Evolutionary conservation across 768 basidiomycete genomes (phyloP).

Genomic region (Paxillus ammoniavirescens): DNA sequence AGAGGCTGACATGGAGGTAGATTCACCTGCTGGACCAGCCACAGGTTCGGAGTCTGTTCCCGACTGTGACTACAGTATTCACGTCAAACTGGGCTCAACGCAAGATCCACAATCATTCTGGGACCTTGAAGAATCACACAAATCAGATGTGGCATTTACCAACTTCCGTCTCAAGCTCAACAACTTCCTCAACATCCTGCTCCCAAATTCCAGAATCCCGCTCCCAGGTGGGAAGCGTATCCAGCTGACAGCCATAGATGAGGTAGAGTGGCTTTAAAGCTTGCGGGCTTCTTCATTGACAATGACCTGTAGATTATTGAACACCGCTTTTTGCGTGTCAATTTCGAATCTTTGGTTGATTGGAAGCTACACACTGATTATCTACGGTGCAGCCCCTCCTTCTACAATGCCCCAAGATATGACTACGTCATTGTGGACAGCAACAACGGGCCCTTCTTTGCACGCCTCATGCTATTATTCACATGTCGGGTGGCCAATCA

Average conservation of each 20-base stretch:
- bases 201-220: neutral
- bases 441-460: slow-evolving; percentile 12
- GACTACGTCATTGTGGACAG: slow-evolving; percentile 28
- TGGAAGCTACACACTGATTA: slow-evolving; percentile 28
- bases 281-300: neutral
- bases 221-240: neutral
- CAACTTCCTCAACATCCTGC: neutral
- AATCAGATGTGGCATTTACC: neutral
- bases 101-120: neutral
- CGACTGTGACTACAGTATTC: neutral
- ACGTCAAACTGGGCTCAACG: neutral
- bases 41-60: no score
- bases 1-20: no score
- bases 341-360: slow-evolving; percentile 27
- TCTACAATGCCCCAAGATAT: slow-evolving; percentile 26
- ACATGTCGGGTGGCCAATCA: slow-evolving; percentile 8
- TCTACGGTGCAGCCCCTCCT: slow-evolving; percentile 29
- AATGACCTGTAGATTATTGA: slow-evolving; percentile 21
- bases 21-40: no score
- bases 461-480: slow-evolving; percentile 19
- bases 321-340: slow-evolving; percentile 25
- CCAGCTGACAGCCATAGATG: neutral
- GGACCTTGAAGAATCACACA: neutral
- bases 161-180: slow-evolving; percentile 1
- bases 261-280: no score